Conservation (phyloP, 129 eudicot species). For the Rutidosis leptorrhynchoides region DNA sequence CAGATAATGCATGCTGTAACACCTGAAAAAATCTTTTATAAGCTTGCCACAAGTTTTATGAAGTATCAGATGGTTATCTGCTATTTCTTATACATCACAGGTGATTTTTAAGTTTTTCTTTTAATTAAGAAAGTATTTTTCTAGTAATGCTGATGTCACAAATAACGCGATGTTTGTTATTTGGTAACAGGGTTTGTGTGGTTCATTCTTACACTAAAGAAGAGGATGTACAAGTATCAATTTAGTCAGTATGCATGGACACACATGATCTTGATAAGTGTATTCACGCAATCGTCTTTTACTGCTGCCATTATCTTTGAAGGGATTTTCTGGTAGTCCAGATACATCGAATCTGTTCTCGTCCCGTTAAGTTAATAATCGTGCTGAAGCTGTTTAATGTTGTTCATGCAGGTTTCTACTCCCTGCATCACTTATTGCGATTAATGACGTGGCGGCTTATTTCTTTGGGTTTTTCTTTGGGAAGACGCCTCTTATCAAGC, state of each 20-base stretch:
- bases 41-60: constrained; percentile 60
- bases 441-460: constrained; percentile 78
- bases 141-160: constrained; percentile 15
- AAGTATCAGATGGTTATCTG: constrained; percentile 85
- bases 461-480: constrained; percentile 83
- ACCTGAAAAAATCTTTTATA: constrained; percentile 60
- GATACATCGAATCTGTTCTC: constrained; percentile 1
- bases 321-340: constrained; percentile 74
- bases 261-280: constrained; percentile 86
- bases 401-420: constrained; percentile 61
- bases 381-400: neutral
- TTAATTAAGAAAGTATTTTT: neutral
- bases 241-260: constrained; percentile 90
- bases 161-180: neutral
- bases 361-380: neutral
- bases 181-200: constrained; percentile 59
- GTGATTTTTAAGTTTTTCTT: constrained; percentile 26
- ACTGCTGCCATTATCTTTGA: constrained; percentile 82
- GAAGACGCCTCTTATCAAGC: constrained; percentile 76
- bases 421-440: constrained; percentile 73
- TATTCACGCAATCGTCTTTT: constrained; percentile 77
- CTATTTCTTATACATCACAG: constrained; percentile 76
- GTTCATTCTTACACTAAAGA: constrained; percentile 81
- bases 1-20: constrained; percentile 68
- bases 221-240: constrained; percentile 82